These are phyloP conservation scores for Cyclospora cayetanensis DNA, from an alignment of 169 alveolate species.

Conservation along the genomic window DNA sequence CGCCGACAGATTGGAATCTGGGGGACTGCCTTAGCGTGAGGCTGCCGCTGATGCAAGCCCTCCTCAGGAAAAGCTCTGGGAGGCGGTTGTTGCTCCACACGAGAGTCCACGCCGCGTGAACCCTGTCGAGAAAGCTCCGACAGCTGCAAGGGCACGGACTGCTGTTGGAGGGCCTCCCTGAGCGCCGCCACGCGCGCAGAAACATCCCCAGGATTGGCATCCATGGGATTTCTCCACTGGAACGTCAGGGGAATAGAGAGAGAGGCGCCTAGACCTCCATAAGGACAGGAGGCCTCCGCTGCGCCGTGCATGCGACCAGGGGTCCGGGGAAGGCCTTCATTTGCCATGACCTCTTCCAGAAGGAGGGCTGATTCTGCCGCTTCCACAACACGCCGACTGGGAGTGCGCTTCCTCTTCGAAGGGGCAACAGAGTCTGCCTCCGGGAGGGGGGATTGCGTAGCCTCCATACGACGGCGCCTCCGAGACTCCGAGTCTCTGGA, in stretches of 20 bases:
- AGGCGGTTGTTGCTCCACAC: no score
- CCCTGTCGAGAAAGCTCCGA: no score
- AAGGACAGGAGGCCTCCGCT: not conserved
- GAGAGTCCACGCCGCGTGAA: no score
- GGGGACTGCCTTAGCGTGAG: no score
- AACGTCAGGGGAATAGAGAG: no score
- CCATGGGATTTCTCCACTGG: no score
- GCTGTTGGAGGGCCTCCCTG: constrained; percentile 26
- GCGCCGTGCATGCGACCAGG: not conserved
- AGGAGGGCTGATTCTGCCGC: constrained; percentile 62
- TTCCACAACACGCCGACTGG: constrained; percentile 65
- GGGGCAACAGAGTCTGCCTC: not conserved
- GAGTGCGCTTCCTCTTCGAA: constrained; percentile 56
- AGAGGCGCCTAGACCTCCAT: no score
- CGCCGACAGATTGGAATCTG: no score
- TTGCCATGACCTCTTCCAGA: constrained; percentile 57
- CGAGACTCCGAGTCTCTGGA: constrained; percentile 19
- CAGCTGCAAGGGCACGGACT: no score
- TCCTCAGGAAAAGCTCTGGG: no score
- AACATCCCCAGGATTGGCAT: not conserved
- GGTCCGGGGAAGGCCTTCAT: constrained; percentile 10
- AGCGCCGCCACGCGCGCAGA: not conserved
- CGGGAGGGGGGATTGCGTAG: not conserved
- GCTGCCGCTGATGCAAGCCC: no score
- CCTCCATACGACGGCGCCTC: constrained; percentile 7